A percentile compares a stretch with the other conserved stretches of the same genome.
phyloP scores from a whole-genome alignment of 805 yeast genomes.

The Ascoidea rubescens region DNA sequence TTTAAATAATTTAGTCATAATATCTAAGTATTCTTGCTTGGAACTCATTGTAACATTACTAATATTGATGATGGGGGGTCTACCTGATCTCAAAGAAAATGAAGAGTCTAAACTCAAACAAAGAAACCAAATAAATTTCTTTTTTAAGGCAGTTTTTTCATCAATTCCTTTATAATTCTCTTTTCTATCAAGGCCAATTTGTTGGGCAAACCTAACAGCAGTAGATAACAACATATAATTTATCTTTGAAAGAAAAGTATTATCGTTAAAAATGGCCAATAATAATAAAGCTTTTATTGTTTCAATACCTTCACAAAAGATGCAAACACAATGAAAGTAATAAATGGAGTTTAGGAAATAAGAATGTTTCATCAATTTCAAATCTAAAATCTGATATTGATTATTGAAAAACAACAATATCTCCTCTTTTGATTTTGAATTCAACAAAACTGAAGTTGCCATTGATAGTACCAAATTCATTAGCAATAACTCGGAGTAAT shows the following conservation, averaged over 20 bases:
- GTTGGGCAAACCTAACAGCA: constrained; percentile 40
- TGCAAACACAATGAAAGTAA: not conserved
- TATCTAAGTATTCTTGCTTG: not conserved
- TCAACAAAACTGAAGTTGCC: not conserved
- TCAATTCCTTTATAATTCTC: constrained; percentile 28
- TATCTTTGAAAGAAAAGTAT: constrained; percentile 25
- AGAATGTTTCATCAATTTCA: not conserved
- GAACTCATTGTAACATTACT: not conserved
- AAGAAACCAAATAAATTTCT: constrained; percentile 35
- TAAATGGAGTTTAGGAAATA: not conserved
- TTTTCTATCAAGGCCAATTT: constrained; percentile 39
- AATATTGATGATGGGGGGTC: not conserved
- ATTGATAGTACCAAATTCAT: not conserved
- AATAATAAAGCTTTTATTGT: constrained; percentile 40
- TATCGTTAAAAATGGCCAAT: constrained; percentile 24
- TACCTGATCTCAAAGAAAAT: not conserved
- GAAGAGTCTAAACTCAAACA: constrained; percentile 16
- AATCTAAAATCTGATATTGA: not conserved
- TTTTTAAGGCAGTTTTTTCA: constrained; percentile 21
- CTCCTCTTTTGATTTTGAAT: not conserved
- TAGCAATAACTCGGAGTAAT: not conserved
- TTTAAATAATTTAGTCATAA: too few species aligned
- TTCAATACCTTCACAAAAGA: constrained; percentile 21
- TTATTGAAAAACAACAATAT: too few species aligned
- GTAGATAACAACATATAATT: constrained; percentile 27